A percentile compares a stretch with the other conserved stretches of the same genome.
phyloP scores from a whole-genome alignment of 805 yeast genomes.

The Blastobotrys chiropterorum region DNA sequence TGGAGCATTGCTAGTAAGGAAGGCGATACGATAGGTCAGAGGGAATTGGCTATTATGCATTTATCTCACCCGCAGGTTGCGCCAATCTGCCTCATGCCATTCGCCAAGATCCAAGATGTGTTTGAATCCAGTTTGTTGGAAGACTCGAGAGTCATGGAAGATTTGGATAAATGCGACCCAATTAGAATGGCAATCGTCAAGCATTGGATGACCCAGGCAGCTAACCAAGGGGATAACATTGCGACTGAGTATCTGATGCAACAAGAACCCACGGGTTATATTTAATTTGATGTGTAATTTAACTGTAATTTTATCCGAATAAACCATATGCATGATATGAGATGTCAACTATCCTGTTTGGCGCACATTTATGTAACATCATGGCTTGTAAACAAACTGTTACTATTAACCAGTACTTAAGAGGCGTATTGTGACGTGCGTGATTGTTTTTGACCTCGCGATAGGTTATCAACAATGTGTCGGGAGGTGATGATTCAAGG shows the following conservation, averaged over 20 bases:
- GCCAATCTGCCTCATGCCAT: slow-evolving; percentile 21
- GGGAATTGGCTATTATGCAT: slow-evolving; percentile 26
- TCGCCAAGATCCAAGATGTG: slow-evolving; percentile 20
- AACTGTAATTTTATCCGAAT: neutral
- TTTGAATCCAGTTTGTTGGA: slow-evolving; percentile 17
- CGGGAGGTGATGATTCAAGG: too few species aligned
- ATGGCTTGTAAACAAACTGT: too few species aligned
- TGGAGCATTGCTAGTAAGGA: slow-evolving; percentile 27
- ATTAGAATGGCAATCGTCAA: slow-evolving; percentile 26
- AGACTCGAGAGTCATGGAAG: slow-evolving; percentile 16
- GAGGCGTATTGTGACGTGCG: too few species aligned
- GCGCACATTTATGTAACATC: too few species aligned
- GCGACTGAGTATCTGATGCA: slow-evolving; percentile 25
- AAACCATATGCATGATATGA: neutral
- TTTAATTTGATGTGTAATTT: neutral
- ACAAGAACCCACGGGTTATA: slow-evolving; percentile 1
- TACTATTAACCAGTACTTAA: too few species aligned
- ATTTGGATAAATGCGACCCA: slow-evolving; percentile 25
- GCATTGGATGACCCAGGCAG: slow-evolving; percentile 26
- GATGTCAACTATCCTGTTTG: too few species aligned
- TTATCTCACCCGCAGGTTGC: slow-evolving; percentile 26
- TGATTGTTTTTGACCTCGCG: too few species aligned
- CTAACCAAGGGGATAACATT: slow-evolving; percentile 23
- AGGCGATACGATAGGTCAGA: slow-evolving; percentile 23
- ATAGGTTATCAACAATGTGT: too few species aligned